Base-by-base conservation (phyloP, 331 rosid species). In the Cucumis variabilis region DNA sequence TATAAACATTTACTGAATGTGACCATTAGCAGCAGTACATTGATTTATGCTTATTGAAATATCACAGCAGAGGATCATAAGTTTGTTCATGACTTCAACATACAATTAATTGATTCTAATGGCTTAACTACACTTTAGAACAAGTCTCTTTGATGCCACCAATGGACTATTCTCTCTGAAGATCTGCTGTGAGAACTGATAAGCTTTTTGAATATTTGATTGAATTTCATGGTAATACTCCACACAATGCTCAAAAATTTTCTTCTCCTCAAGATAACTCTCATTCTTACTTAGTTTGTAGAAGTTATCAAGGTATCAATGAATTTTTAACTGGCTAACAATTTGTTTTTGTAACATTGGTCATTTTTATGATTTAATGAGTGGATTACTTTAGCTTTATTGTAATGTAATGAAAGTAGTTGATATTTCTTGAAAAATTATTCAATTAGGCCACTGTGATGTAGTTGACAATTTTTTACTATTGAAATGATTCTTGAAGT, bases 1-100 rank as follows among this genome's bases (percentile, higher is more conserved):
- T 48, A 77, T 77, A 46, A 23, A 48, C 7, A 77, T 48, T 77
- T 77, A 77, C 63, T 77, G 37, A 77, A 13, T 48, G 82, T 14
- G 20, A 13, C 21, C 62, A 46, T 77, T n/a, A 24, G 82, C 63
- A 48, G 63, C 63, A 77, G 23, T 33, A 77, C 8, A 74, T 41
- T 74, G 30, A 77, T 77, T 77, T 48, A 77, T 63, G 23, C 82
- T 77, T 23, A 77, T 25, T 77, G 82, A 77, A 48, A 58, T 77
- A 48, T 77, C 82, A 46, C 33, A 77, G 23, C 63, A 48, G 23
- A 77, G 33, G 82, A 77, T 48, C 82, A 77, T 77, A 24, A 48
- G 63, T 77, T 77, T 77, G 37, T 77, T 46, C 37, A 77, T 77
- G 63, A n/a, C 63, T 13, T 77, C 33, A n/a, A 77, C n/a, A 13